Evolutionary conservation across 2,329 filamentous ascomycete species (phyloP).

Genomic region (Talaromyces pinophilus): DNA sequence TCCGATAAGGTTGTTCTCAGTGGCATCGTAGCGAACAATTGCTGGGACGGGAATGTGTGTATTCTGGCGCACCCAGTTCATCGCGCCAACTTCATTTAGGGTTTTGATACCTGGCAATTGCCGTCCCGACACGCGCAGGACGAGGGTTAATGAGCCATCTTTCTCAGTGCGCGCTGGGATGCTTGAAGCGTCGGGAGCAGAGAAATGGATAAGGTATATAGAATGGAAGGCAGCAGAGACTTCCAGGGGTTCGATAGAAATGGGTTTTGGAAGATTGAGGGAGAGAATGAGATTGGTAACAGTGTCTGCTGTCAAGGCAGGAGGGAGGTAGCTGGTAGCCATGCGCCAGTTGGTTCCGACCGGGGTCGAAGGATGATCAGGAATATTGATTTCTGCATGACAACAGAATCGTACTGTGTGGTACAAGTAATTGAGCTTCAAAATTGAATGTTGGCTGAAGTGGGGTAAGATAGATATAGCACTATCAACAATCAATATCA

Average conservation of each 20-base stretch:
- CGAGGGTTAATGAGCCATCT: constrained; percentile 16
- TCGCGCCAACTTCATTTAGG: constrained; percentile 40
- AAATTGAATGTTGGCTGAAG: not conserved
- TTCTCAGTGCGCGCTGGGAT: not conserved
- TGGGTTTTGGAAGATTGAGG: constrained; percentile 9
- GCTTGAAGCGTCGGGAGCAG: not conserved
- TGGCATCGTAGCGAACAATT: constrained; percentile 33
- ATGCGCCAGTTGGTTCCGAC: not conserved
- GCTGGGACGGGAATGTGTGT: constrained; percentile 40
- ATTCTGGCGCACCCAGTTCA: constrained; percentile 37
- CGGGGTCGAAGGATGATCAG: not conserved
- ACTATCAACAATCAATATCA: not conserved
- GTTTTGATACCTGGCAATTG: constrained; percentile 43
- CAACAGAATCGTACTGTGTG: not conserved
- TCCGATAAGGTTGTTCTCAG: constrained; percentile 32
- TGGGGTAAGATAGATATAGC: not conserved
- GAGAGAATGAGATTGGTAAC: constrained; percentile 13
- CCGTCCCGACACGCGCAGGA: constrained; percentile 41
- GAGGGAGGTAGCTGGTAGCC: constrained; percentile 20
- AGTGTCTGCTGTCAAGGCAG: constrained; percentile 3
- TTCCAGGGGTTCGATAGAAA: constrained; percentile 17
- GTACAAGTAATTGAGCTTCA: not conserved
- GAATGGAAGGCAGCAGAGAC: constrained; percentile 21
- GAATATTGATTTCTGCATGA: not conserved
- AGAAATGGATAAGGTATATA: constrained; percentile 21